Base-by-base conservation (phyloP, 495 filamentous ascomycete species). In the Neurospora sp. region DNA sequence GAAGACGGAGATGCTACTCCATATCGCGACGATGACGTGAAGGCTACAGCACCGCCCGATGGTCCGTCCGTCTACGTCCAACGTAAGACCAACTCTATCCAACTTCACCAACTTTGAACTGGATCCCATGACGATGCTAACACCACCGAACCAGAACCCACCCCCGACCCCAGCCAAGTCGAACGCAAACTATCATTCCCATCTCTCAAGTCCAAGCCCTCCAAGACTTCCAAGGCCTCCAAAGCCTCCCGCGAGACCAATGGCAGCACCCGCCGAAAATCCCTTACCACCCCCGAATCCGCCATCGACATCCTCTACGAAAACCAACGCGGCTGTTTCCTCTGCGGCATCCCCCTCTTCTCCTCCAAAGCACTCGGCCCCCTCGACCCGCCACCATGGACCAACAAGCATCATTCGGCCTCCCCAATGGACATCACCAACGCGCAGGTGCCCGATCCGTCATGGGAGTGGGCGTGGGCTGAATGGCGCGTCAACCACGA, bases 381-480 rank as follows among this genome's bases (percentile, higher is more conserved):
- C 76, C 86, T 96, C 69, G 96, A 99, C 79, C 93, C 94, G 3
- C 74, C 90, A 0, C 84, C 93, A 3, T 99, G 96, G 96, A 91
- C 93, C 73, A 97, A 93, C 35, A 37, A 37, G 35, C 35, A 37
- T 37, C 35, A 37, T 37, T 37, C 35, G 0, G 35, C 35, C 38
- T 94, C 91, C 72, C 87, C 92, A 20, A 96, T 96, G 73, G 88
- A 96, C 78, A 96, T 97, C 73, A 88, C 90, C 70, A 96, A 94
- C 73, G 94, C 95, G 1, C 96, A 98, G 79, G 85, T 96, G 3
- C 96, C 96, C 0, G 96, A 98, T 79, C 96, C 96, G 3, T 93
- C 91, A 77, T 99, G 96, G 96, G 88, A 91, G 81, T 99, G 96
- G 96, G 91, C 88, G 5, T 99, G 96, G 96, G 89, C 91, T 72